Conservation (phyloP, 805 yeast species). For the Candida anglica region DNA sequence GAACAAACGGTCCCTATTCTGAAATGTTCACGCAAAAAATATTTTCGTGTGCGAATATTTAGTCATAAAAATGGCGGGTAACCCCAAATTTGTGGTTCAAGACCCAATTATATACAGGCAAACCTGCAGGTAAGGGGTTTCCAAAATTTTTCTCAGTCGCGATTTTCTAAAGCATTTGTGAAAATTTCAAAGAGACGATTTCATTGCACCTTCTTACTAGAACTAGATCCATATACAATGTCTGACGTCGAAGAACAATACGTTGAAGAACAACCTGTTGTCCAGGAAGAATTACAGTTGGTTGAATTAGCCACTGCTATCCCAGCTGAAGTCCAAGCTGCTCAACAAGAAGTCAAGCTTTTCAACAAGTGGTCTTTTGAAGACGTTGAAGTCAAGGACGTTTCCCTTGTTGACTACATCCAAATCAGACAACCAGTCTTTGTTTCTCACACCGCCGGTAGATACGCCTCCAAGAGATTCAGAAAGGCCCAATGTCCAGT, state of each 20-base stretch:
- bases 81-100: too few species aligned
- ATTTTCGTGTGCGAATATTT: too few species aligned
- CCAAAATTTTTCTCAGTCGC: too few species aligned
- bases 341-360: slow-evolving; percentile 93
- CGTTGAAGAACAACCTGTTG: slow-evolving; percentile 63
- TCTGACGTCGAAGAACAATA: slow-evolving; percentile 79
- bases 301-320: slow-evolving; percentile 91
- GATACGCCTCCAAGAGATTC: slow-evolving; percentile 99
- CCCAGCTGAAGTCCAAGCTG: slow-evolving; percentile 95
- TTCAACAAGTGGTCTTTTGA: slow-evolving; percentile 99
- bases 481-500: slow-evolving; percentile 99
- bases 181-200: too few species aligned
- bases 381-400: slow-evolving; percentile 96
- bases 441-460: slow-evolving; percentile 99
- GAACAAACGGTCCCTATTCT: too few species aligned
- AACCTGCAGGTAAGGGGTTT: too few species aligned
- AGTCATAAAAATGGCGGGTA: too few species aligned
- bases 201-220: too few species aligned
- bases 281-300: slow-evolving; percentile 78
- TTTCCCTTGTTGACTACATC: slow-evolving; percentile 96
- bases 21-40: too few species aligned
- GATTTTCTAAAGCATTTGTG: too few species aligned
- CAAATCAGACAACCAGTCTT: slow-evolving; percentile 97
- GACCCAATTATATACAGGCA: too few species aligned
- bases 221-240: too few species aligned